Base-by-base conservation (phyloP, 2,329 filamentous ascomycete genomes). In the Penicillium sp. region DNA sequence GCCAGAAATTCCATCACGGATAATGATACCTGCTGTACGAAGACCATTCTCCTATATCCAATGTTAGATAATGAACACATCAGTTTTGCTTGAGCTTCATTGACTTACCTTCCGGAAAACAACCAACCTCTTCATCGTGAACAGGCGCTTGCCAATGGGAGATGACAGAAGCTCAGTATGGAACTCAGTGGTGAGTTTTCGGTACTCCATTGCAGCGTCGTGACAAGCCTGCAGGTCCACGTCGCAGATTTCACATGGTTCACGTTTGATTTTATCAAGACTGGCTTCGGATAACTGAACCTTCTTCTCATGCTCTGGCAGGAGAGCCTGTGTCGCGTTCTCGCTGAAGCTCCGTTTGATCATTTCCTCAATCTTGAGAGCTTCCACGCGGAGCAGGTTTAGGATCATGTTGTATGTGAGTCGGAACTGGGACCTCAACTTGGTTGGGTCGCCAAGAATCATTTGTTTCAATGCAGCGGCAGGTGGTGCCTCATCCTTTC, bases 391-490 rank as follows among this genome's bases (percentile, higher is more conserved):
- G 46, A 99, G 38, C 31, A 99, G 80, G 68, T 97, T 99, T 29
- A 99, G 79, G 57, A 99, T 99, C 94, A 99, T 99, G 76, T 97
- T 99, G 80, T 99, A 99, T 0, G 95, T 99, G 45, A 99, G 81
- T 57, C 94, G 86, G 80, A 99, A 99, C 69, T 99, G 94, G 6
- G 93, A 97, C 44, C 92, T 86, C 46, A 99, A 83, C 76, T 97
- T 97, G 24, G 92, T 96, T 31, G 94, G 93, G 67, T 96, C 90
- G 49, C 94, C 94, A 4, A 97, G 82, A 60, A 99, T 97, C 91
- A 99, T 97, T 68, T 91, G 90, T 55, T 91, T 85, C 51, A 99
- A 78, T 52, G 93, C 87, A 32, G 83, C 84, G 47, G 91, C 91
- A 2, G 92, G 90, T 2, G 94, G 94, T 16, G 92, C 92, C 75